These are phyloP conservation scores for Aspergillus incahuasiensis DNA, from an alignment of 495 filamentous ascomycete species.

Conservation along the genomic window DNA sequence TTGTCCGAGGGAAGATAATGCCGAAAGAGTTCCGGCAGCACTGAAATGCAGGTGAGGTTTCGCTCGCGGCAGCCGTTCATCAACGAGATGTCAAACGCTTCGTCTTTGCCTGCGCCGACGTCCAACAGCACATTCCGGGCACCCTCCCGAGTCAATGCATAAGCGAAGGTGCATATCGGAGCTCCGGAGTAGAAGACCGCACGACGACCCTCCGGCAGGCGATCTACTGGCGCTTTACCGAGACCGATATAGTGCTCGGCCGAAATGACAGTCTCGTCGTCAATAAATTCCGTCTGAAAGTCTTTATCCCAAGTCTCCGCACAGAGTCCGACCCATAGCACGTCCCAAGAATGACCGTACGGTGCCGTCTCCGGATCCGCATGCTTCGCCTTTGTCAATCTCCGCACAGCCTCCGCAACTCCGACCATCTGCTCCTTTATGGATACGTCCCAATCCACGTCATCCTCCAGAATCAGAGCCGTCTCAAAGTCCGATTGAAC, in stretches of 20 bases:
- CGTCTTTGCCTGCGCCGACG: conserved; percentile 15
- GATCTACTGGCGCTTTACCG: conserved; percentile 8
- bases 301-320: conserved; percentile 26
- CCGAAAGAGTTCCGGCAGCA: conserved; percentile 20
- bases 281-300: conserved; percentile 14
- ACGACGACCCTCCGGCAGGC: conserved; percentile 24
- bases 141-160: conserved; percentile 30
- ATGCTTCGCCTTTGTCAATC: conserved; percentile 15
- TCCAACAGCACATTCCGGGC: conserved; percentile 20
- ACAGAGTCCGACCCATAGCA: conserved; percentile 42
- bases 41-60: conserved; percentile 16
- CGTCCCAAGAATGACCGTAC: conserved; percentile 34
- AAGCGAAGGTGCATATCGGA: conserved; percentile 45
- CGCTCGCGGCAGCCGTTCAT: conserved; percentile 13
- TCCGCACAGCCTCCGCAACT: conserved; percentile 14
- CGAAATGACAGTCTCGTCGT: conserved; percentile 12
- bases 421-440: conserved; percentile 22
- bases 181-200: conserved; percentile 31
- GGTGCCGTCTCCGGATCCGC: not conserved
- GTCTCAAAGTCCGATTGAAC: conserved; percentile 38
- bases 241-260: conserved; percentile 11
- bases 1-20: conserved; percentile 13
- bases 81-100: conserved; percentile 19
- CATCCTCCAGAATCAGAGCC: conserved; percentile 43
- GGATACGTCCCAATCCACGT: conserved; percentile 43